phyloP scores from a whole-genome alignment of 495 filamentous ascomycete species.

The Penicillium paradoxum region DNA sequence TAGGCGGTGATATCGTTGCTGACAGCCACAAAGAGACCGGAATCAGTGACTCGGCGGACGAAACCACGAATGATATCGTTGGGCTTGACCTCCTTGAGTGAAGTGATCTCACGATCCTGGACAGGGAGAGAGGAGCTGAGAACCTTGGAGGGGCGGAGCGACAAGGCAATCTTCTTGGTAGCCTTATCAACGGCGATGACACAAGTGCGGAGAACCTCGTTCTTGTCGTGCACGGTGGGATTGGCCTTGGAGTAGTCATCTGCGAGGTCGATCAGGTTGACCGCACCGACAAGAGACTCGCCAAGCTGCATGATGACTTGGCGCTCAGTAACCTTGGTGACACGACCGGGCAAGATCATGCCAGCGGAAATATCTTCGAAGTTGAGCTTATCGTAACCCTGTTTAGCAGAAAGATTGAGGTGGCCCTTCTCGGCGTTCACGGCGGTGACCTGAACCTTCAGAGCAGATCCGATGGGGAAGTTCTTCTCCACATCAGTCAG shows the following conservation, averaged over 20 bases:
- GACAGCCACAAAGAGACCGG: constrained; percentile 77
- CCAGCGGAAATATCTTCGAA: constrained; percentile 66
- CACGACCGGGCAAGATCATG: constrained; percentile 73
- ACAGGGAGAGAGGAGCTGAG: constrained; percentile 80
- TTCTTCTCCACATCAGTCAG: constrained; percentile 70
- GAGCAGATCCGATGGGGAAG: constrained; percentile 82
- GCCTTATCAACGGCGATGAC: constrained; percentile 71
- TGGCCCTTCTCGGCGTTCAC: constrained; percentile 69
- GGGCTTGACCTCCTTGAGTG: constrained; percentile 61
- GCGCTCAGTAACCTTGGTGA: constrained; percentile 81
- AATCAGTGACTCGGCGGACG: constrained; percentile 78
- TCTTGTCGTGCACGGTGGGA: constrained; percentile 64
- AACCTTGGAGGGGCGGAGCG: constrained; percentile 79
- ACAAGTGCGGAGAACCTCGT: constrained; percentile 80
- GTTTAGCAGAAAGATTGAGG: constrained; percentile 76
- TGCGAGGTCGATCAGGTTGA: constrained; percentile 70
- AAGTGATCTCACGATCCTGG: constrained; percentile 72
- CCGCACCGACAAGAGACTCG: constrained; percentile 64
- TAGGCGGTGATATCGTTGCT: constrained; percentile 76
- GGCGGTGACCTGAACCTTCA: constrained; percentile 68
- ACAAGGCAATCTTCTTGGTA: constrained; percentile 79
- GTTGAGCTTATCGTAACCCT: constrained; percentile 50
- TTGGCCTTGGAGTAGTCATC: constrained; percentile 79
- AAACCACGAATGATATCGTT: constrained; percentile 86
- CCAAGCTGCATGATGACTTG: constrained; percentile 81